Evolutionary conservation across 371 early-diverging fungal species (phyloP), one percentile per base, ranked within the genome.

Genomic region (Batkoa obscura): DNA sequence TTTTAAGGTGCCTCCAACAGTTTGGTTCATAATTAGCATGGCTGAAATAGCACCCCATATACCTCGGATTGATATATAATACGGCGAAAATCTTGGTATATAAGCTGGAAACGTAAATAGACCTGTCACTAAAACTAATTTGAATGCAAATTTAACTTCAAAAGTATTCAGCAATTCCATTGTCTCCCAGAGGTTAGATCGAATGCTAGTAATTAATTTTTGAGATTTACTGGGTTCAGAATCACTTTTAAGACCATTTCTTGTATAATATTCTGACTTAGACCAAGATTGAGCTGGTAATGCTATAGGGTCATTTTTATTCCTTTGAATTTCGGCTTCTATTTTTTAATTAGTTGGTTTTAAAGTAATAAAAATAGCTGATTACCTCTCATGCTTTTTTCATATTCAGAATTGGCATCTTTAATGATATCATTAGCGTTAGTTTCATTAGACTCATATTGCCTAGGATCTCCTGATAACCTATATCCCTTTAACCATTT

Each of bases 21-120:
- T 42, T 32, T 39, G 15, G 31, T 55, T 55, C 6, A 55, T 9
- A 31, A 55, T 42, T 3, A 55, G 34, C 10, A 55, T 13, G 5
- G 43, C 53, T 8, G 55, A 42, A 43, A 43, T 55, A 32, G 55
- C 41, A 43, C 43, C 55, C 55, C 55, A 55, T 33, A 34, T 17
- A 10, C 55, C 55, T 3, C 34, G 9, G 31, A 55, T 4, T 2
- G 17, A 13, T 17, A 15, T 10, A 23, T 53, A 53, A 2, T 15
- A n/a, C 2, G 35, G 12, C 4, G 17, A 34, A 38, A 53, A 39
- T 6, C 15, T n/a, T 2, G 53, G 53, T 5, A 53, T 38, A 38
- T 53, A 53, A 9, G 53, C 34, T 4, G 53, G 53, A 8, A 53
- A 37, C 15, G 53, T 38, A 15, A 53, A 30, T 6, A 53, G 6